These are phyloP conservation scores for Yamadazyma sp. DNA, from an alignment of 805 yeast species.

Conservation along the genomic window DNA sequence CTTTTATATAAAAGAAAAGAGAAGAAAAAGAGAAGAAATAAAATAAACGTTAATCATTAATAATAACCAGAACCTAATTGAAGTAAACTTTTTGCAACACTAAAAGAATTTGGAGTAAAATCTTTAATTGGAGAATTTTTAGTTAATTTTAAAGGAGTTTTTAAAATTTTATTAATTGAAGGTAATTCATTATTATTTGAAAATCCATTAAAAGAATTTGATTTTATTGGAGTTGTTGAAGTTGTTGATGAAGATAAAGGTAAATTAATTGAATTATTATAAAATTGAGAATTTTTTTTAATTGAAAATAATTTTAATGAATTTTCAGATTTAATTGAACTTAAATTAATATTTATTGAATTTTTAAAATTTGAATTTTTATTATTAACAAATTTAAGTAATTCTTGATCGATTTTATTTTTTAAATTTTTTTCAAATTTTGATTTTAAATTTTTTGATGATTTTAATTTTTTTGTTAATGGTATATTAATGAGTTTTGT, in stretches of 20 bases:
- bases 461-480: constrained; percentile 1
- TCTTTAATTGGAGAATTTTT: constrained; percentile 30
- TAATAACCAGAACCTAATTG: constrained; percentile 32
- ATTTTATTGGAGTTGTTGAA: not conserved
- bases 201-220: constrained; percentile 2
- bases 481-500: constrained; percentile 11
- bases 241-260: constrained; percentile 6
- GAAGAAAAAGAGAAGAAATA: not conserved
- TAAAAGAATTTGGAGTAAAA: constrained; percentile 44
- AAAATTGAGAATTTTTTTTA: constrained; percentile 33
- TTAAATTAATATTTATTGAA: constrained; percentile 7
- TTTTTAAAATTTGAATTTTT: constrained; percentile 1
- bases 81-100: constrained; percentile 44
- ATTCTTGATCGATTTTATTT: not conserved
- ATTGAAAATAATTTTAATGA: constrained; percentile 37
- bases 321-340: constrained; percentile 2
- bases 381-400: too few species aligned
- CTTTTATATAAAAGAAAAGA: not conserved
- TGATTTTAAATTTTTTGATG: constrained; percentile 1
- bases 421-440: too few species aligned
- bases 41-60: constrained; percentile 3
- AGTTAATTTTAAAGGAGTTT: constrained; percentile 37
- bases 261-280: constrained; percentile 13
- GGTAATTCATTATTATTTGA: constrained; percentile 21
- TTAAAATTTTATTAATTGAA: constrained; percentile 41